Percentiles rank a stretch among this genome's conserved stretches.
Evolutionary conservation across 1,139 yeast genomes (phyloP).

Genomic region (Wickerhamiella pararugosa): DNA sequence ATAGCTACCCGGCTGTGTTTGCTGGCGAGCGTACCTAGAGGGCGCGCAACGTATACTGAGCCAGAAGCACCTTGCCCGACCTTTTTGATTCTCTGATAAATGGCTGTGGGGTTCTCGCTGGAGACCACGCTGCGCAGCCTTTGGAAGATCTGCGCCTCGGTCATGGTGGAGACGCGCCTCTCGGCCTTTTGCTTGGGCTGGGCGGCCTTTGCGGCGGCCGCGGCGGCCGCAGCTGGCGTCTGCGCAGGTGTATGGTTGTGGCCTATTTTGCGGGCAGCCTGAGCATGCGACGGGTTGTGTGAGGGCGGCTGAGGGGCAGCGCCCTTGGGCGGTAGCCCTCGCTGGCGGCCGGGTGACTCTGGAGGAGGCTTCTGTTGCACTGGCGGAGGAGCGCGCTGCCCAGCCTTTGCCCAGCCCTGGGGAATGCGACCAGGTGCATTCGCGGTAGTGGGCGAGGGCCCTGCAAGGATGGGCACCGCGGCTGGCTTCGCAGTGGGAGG

Average conservation of each 20-base stretch:
- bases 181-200: conserved; percentile 25
- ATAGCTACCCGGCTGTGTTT: conserved; percentile 43
- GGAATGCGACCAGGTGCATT: neutral
- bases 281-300: neutral
- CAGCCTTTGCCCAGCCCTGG: neutral
- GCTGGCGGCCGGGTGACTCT: neutral
- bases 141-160: conserved; percentile 74
- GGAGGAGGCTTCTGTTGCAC: neutral
- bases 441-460: neutral
- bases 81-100: conserved; percentile 75
- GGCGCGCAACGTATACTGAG: conserved; percentile 78
- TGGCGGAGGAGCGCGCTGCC: neutral
- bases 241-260: conserved; percentile 9
- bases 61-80: conserved; percentile 99
- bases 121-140: conserved; percentile 75
- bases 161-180: conserved; percentile 55
- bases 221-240: conserved; percentile 16
- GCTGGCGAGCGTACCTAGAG: conserved; percentile 25
- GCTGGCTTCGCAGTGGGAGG: too few species aligned
- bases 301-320: conserved; percentile 6
- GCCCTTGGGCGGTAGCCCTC: neutral
- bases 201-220: conserved; percentile 22
- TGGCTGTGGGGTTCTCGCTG: conserved; percentile 67
- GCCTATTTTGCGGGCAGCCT: conserved; percentile 12
- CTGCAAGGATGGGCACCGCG: neutral